phyloP scores from a whole-genome alignment of 345 rosid genomes.

The Gossypium bickii region DNA sequence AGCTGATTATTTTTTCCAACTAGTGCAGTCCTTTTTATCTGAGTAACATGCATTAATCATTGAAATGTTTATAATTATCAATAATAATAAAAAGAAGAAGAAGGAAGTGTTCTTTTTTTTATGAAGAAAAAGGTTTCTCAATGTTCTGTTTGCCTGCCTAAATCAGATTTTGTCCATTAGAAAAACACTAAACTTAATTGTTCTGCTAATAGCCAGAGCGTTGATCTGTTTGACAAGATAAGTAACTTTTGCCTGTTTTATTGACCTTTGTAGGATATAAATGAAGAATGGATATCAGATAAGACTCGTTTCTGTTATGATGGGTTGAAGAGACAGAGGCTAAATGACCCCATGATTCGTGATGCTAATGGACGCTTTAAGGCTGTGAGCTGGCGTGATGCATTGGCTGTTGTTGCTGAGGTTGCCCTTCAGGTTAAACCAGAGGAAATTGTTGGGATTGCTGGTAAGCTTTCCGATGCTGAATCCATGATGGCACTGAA shows the following conservation, averaged over 20 bases:
- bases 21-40: neutral
- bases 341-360: constrained; percentile 97
- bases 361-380: constrained; percentile 86
- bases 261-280: constrained; percentile 68
- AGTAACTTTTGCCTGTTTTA: constrained; percentile 11
- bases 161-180: neutral
- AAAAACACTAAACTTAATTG: neutral
- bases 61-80: neutral
- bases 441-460: constrained; percentile 84
- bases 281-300: constrained; percentile 99
- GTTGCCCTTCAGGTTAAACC: constrained; percentile 67
- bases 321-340: constrained; percentile 97
- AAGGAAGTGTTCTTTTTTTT: too few relatives aligned
- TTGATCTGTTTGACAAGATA: neutral
- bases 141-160: neutral
- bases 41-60: too few relatives aligned
- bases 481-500: constrained; percentile 98
- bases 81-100: neutral
- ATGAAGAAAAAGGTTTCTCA: too few relatives aligned
- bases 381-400: constrained; percentile 95
- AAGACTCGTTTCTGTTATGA: constrained; percentile 94
- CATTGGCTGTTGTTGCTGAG: constrained; percentile 86
- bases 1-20: constrained; percentile 5
- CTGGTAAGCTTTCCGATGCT: constrained; percentile 92
- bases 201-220: neutral